Evolutionary conservation across 352 stramenopile genomes (phyloP).

Genomic region (Globisporangium viniferum): DNA sequence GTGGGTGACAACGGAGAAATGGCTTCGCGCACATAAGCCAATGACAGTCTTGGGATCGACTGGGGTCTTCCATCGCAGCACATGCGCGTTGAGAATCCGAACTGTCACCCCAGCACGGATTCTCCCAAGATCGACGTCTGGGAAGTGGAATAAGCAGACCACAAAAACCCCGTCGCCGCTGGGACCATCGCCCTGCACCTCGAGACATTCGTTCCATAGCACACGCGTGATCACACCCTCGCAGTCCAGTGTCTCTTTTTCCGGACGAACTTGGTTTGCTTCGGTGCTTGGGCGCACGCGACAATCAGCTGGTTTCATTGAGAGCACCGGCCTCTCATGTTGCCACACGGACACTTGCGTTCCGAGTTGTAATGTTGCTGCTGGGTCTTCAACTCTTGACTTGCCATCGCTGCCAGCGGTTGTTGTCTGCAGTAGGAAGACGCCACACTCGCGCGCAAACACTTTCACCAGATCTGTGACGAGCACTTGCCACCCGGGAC

Average conservation of each 20-base stretch:
- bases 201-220: constrained; percentile 45
- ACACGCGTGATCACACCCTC: constrained; percentile 31
- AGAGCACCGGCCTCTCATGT: neutral
- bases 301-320: neutral
- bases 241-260: constrained; percentile 20
- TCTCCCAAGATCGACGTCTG: constrained; percentile 23
- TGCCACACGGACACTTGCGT: constrained; percentile 33
- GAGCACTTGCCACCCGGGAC: constrained; percentile 35
- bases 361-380: neutral
- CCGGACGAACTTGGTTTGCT: constrained; percentile 8
- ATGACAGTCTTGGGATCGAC: constrained; percentile 27
- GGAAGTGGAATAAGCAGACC: constrained; percentile 40
- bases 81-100: constrained; percentile 23
- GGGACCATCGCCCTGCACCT: constrained; percentile 20
- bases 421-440: constrained; percentile 61
- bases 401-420: neutral
- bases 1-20: constrained; percentile 24
- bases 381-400: neutral
- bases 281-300: neutral
- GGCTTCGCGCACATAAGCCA: constrained; percentile 35
- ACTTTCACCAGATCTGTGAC: constrained; percentile 69
- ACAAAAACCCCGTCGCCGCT: constrained; percentile 11
- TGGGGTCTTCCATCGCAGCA: constrained; percentile 32
- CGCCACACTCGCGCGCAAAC: constrained; percentile 48
- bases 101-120: constrained; percentile 30